Percentiles rank a stretch among this genome's conserved stretches.
Evolutionary conservation across 2,329 filamentous ascomycete species (phyloP).

Genomic region (Chaetomiaceae sp.): DNA sequence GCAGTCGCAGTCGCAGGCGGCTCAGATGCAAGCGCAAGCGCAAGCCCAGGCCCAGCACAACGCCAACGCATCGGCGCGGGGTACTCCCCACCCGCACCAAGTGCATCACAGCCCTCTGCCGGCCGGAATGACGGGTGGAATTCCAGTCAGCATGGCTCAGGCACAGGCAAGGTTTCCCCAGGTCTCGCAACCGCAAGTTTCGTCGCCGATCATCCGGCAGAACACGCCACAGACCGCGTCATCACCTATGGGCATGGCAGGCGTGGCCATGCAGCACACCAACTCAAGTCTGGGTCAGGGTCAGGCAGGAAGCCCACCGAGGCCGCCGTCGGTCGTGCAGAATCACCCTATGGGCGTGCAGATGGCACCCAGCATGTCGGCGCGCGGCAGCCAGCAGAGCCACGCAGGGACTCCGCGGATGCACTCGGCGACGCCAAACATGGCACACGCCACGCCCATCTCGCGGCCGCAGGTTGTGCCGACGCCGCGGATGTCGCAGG

Average conservation of each 20-base stretch:
- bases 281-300: slow-evolving; percentile 61
- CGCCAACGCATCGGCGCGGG: slow-evolving; percentile 31
- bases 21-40: slow-evolving; percentile 20
- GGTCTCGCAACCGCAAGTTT: slow-evolving; percentile 56
- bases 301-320: slow-evolving; percentile 51
- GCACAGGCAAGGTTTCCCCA: slow-evolving; percentile 45
- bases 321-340: slow-evolving; percentile 61
- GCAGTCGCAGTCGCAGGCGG: slow-evolving; percentile 21
- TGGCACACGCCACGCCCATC: slow-evolving; percentile 55
- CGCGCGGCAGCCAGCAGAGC: slow-evolving; percentile 60
- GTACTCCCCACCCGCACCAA: slow-evolving; percentile 39
- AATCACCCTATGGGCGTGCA: slow-evolving; percentile 53
- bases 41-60: slow-evolving; percentile 26
- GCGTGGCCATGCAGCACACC: slow-evolving; percentile 57
- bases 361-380: slow-evolving; percentile 57
- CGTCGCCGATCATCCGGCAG: slow-evolving; percentile 61
- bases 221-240: slow-evolving; percentile 60
- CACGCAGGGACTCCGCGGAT: slow-evolving; percentile 57
- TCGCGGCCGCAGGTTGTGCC: slow-evolving; percentile 42
- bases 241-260: slow-evolving; percentile 54
- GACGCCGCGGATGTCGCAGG: slow-evolving; percentile 58
- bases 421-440: slow-evolving; percentile 55
- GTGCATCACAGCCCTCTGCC: slow-evolving; percentile 37
- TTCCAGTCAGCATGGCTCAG: slow-evolving; percentile 36
- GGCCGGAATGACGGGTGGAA: slow-evolving; percentile 34